Evolutionary conservation across 805 yeast species (phyloP).

Genomic region (Nakazawaea sp.): DNA sequence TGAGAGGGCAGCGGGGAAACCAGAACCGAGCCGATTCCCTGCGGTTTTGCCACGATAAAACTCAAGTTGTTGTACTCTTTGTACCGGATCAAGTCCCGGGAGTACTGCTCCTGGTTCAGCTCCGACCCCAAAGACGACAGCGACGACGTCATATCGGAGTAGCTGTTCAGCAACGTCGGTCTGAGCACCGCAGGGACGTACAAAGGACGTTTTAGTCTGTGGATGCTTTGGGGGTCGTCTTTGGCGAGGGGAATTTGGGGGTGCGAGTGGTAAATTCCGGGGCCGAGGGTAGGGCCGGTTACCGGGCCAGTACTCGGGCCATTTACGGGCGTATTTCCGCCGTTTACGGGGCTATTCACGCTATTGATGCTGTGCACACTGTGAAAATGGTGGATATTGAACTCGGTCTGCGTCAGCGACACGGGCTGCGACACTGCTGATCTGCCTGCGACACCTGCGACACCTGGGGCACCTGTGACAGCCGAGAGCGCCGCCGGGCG

Average conservation of each 20-base stretch:
- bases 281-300: too few relatives aligned
- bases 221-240: conserved; percentile 56
- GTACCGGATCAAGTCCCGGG: conserved; percentile 12
- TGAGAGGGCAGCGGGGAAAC: conserved; percentile 5
- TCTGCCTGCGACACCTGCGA: background rate
- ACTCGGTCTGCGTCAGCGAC: background rate
- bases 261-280: too few relatives aligned
- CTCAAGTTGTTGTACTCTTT: conserved; percentile 18
- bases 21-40: background rate
- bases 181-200: conserved; percentile 87
- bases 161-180: conserved; percentile 15
- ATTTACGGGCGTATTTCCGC: too few relatives aligned
- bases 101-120: conserved; percentile 1
- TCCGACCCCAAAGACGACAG: conserved; percentile 14
- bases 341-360: background rate
- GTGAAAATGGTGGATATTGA: background rate
- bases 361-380: background rate
- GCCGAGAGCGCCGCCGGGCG: background rate
- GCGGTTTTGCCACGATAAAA: conserved; percentile 9
- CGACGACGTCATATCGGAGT: conserved; percentile 12
- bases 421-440: background rate
- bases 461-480: background rate
- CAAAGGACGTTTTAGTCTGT: conserved; percentile 78
- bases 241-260: conserved; percentile 8
- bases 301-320: too few relatives aligned